Base-by-base conservation (phyloP, 1,139 yeast species). In the Zygosaccharomyces sapae region DNA sequence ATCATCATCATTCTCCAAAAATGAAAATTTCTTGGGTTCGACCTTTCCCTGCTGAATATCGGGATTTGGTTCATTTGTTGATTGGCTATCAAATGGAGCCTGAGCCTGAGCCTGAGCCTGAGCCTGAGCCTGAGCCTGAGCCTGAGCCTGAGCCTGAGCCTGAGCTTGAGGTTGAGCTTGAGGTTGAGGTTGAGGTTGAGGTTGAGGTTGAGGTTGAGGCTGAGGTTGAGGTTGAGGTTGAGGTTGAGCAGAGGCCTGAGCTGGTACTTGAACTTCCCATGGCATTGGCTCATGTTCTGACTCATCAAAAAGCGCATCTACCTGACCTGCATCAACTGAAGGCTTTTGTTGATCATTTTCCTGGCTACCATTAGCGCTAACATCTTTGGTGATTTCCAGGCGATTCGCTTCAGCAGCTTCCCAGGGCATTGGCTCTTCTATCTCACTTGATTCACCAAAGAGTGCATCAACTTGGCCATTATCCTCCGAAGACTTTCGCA, bases 1-100 rank as follows among this genome's bases (percentile, higher is more conserved):
- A 34, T 58, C 63, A 34, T 62, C 63, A 37, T 61, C 65, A n/a
- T 60, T 56, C 10, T 61, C 59, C 33, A 59, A 41, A 41, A 62
- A 62, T 1, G 63, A 59, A 37, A 61, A 61, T 38, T 59, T 60
- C 36, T 55, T 50, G 3, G 38, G 22, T 30, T 33, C 35, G 3
- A 33, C 29, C 2, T 22, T 39, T 8, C 19, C 19, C 9, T 16
- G 29, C 13, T 37, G 29, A 6, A 9, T 27, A 25, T 20, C 13
- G 12, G 34, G 12, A 25, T 16, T 16, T 16, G 16, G 16, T 16
- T 16, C 16, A 16, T 16, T 16, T 16, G 16, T 16, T 16, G 16
- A 16, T 16, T 16, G 16, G 16, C 16, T 16, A 16, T 16, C 16
- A 16, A 16, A 16, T 16, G 16, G 16, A 16, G 16, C 16, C 16